Base-by-base conservation (phyloP, 169 alveolate genomes). In the Theileria parva region DNA sequence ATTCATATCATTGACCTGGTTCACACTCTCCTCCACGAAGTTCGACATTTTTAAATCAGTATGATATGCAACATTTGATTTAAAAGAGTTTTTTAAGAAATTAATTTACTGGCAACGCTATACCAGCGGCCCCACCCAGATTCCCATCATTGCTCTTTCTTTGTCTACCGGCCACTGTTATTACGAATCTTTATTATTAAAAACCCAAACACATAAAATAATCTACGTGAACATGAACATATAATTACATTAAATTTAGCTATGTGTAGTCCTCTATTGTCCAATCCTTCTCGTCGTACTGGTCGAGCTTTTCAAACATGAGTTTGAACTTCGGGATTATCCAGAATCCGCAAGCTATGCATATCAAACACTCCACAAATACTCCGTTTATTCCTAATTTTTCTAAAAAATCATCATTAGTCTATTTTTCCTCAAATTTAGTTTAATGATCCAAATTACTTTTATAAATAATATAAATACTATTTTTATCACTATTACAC, bases 271-370 rank as follows among this genome's bases (percentile, higher is more conserved):
- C 67, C 65, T 30, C 76, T 17, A 81, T 60, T 34, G 61, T 60
- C 88, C 88, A 81, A 53, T 81, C 88, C 51, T 50, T 21, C 17
- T 27, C 55, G 6, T 51, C 83, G 74, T 63, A 83, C 53, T 71
- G 72, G 30, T 76, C 73, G 23, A 83, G 23, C 61, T 30, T 71
- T 25, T n/a, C 34, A 30, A 75, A 59, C 57, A 66, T 37, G 12
- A 13, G 64, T 27, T 66, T 48, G 39, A 30, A 83, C 32, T 25
- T 34, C 12, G 89, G 87, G 30, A 83, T 55, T 8, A 67, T 23
- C 63, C 48, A 30, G 57, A 75, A 55, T 9, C 89, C 86, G 30
- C 55, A 34, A 9, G 76, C 13, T 15, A 77, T 55, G 50, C 81
- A 77, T 3, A 83, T 37, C 32, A 59, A 25, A 8, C 60, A 72